Evolutionary conservation across 345 rosid genomes (phyloP), one percentile per base, ranked within the genome.

Genomic region (Eucalyptus sideroxylon): DNA sequence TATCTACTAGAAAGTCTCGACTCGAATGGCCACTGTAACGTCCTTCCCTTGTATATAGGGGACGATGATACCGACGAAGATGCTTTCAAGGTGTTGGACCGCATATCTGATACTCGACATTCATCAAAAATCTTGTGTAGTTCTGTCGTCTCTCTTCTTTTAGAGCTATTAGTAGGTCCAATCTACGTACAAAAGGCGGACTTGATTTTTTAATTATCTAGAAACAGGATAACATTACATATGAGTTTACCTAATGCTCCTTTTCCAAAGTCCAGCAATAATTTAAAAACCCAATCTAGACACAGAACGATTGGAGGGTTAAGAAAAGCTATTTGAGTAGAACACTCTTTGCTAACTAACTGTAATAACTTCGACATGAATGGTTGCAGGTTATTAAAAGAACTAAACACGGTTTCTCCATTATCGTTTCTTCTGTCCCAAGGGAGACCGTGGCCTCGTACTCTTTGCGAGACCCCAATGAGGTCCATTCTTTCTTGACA

Each of bases 31-130:
- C 53, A 90, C 11, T 89, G 90, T 19, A 91, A 92, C 86, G 91
- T 94, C 88, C 91, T 94, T 77, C 93, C 95, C 51, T 91, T 94
- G 42, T 94, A 91, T 40, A 90, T 94, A 12, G 95, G 95, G 17
- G 95, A 94, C 89, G 95, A 93, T 86, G 88, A 90, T 12, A 86
- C 93, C 1, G 95, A 93, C 49, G 95, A 94, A 67, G 95, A 94
- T 89, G 95, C 95, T n/a, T 93, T 94, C 90, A 93, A 93, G 94
- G 94, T 94, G 42, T 53, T 12, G 37, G 12, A 60, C 24, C 34
- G 42, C n/a, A 10, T 59, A 77, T 77, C 47, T 77, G 85, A 51
- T 17, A 15, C 15, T 51, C n/a, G 45, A 86, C 62, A 12, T 86
- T 40, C 45, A 77, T 77, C 2, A 40, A 77, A 77, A 44, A 77